Conservation (phyloP, 345 rosid genomes). For the Anacardium occidentale region DNA sequence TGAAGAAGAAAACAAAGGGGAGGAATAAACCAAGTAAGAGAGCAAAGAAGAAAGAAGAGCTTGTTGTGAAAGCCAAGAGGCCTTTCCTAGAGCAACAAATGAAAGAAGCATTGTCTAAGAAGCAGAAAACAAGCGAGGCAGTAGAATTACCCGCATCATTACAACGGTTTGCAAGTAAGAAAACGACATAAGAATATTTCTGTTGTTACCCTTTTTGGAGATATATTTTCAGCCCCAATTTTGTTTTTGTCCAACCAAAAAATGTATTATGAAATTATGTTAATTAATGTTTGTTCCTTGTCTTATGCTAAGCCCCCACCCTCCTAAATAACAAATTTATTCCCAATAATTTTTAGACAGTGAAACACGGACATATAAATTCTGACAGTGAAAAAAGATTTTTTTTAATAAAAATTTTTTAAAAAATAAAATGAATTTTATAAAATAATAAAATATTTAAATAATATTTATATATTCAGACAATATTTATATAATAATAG, state of each 20-base stretch:
- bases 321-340: too few species aligned
- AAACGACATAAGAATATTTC: constrained; percentile 1
- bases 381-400: too few species aligned
- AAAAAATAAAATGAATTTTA: too few species aligned
- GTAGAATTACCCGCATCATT: constrained; percentile 51
- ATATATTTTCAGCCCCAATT: neutral
- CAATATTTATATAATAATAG: too few species aligned
- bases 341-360: too few species aligned
- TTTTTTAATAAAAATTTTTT: too few species aligned
- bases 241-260: neutral
- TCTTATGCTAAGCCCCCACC: too few species aligned
- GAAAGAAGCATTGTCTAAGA: constrained; percentile 30
- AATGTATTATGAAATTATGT: neutral
- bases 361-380: too few species aligned
- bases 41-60: constrained; percentile 61
- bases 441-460: too few species aligned
- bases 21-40: constrained; percentile 73
- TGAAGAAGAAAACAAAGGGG: constrained; percentile 85
- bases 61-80: constrained; percentile 51
- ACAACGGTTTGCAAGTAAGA: constrained; percentile 55
- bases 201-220: neutral
- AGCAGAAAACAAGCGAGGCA: constrained; percentile 49
- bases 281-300: neutral
- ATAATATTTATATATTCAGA: too few species aligned
- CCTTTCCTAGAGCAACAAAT: constrained; percentile 62